phyloP scores from a whole-genome alignment of 2,329 filamentous ascomycete genomes.

The Coniochaeta sp. region DNA sequence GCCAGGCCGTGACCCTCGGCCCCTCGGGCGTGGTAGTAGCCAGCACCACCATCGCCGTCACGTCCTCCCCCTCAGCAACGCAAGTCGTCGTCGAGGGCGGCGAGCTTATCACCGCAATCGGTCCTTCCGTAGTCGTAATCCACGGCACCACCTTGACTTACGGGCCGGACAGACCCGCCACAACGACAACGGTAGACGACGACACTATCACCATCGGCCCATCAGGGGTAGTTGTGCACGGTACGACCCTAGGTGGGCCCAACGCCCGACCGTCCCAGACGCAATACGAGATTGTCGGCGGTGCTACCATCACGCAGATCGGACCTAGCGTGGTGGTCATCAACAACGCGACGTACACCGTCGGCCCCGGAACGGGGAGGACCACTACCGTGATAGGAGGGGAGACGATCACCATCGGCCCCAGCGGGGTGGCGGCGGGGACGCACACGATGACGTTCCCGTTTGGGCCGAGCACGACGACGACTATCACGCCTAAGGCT shows the following conservation, averaged over 20 bases:
- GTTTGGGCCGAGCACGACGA: conserved; percentile 35
- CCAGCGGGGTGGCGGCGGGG: conserved; percentile 39
- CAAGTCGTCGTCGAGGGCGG: conserved; percentile 41
- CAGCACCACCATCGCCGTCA: conserved; percentile 29
- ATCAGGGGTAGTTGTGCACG: conserved; percentile 31
- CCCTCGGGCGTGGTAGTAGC: conserved; percentile 27
- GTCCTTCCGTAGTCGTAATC: conserved; percentile 34
- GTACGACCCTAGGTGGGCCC: conserved; percentile 35
- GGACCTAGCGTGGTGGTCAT: conserved; percentile 43
- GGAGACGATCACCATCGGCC: conserved; percentile 44
- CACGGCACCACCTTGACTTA: conserved; percentile 36
- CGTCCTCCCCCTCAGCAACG: conserved; percentile 25
- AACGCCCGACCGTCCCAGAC: conserved; percentile 27
- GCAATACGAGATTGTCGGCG: conserved; percentile 41
- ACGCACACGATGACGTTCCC: conserved; percentile 38
- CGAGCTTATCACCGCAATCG: conserved; percentile 34
- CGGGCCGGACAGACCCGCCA: conserved; percentile 22
- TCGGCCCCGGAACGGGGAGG: conserved; percentile 36
- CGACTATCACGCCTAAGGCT: conserved; percentile 28
- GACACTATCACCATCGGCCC: conserved; percentile 45
- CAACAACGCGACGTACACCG: conserved; percentile 40
- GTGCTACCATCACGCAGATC: conserved; percentile 43
- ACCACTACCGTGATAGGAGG: conserved; percentile 40
- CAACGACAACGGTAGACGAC: conserved; percentile 35
- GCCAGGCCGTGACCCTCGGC: conserved; percentile 23